phyloP scores from a whole-genome alignment of 306 rosid genomes.

The Lathyrus oleraceus region DNA sequence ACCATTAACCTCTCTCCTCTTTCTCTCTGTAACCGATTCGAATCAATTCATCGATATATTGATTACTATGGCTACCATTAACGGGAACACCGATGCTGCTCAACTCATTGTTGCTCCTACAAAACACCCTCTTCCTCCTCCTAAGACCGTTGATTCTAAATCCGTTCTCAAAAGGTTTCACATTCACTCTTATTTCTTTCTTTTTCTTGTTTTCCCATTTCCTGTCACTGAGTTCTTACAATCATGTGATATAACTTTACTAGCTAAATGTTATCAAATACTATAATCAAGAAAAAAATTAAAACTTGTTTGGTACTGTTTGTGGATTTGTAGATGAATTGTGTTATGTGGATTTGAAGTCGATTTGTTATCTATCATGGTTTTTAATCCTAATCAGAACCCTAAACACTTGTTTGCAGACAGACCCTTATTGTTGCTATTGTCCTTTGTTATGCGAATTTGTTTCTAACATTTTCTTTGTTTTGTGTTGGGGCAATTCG shows the following conservation, averaged over 20 bases:
- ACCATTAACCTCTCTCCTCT: neutral
- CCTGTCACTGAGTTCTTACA: neutral
- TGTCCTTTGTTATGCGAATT: neutral
- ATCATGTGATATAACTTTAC: neutral
- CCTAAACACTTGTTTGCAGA: too few relatives aligned
- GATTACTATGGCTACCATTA: constrained; percentile 57
- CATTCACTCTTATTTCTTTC: neutral
- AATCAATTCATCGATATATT: neutral
- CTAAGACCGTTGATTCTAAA: constrained; percentile 73
- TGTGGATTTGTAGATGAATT: neutral
- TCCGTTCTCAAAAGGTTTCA: constrained; percentile 80
- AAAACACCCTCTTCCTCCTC: constrained; percentile 54
- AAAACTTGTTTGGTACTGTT: too few relatives aligned
- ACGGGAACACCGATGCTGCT: constrained; percentile 50
- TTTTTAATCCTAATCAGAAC: neutral
- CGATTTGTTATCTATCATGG: neutral
- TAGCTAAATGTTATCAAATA: too few relatives aligned
- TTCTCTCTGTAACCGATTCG: neutral
- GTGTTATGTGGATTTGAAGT: neutral
- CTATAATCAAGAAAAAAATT: too few relatives aligned
- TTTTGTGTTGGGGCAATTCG: constrained; percentile 12
- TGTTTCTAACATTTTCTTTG: constrained; percentile 35
- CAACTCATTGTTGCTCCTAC: constrained; percentile 43
- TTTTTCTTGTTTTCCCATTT: neutral
- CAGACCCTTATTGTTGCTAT: neutral